phyloP scores from a whole-genome alignment of 2,329 filamentous ascomycete species.

The Pseudocercospora macadamiae region DNA sequence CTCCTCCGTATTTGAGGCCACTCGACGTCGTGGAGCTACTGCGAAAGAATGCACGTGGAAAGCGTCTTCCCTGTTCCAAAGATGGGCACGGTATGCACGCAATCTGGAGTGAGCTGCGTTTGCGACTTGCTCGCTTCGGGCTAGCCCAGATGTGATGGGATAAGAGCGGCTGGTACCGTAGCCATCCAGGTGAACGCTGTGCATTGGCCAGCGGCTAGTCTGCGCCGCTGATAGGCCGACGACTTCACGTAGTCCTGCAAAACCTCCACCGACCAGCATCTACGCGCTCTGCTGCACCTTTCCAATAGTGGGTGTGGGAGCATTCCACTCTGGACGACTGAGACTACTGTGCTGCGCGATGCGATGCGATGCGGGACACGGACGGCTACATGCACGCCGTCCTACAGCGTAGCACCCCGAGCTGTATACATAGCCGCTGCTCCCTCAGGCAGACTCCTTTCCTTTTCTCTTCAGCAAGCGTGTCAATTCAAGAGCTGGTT shows the following conservation, averaged over 20 bases:
- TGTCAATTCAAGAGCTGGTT: constrained; percentile 55
- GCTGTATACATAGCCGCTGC: constrained; percentile 22
- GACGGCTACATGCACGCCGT: constrained; percentile 19
- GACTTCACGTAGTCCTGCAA: constrained; percentile 11
- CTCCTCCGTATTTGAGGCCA: constrained; percentile 4
- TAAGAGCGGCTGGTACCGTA: too few relatives aligned
- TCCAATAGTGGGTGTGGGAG: constrained; percentile 27
- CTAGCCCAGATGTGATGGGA: constrained; percentile 10
- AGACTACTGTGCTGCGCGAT: background rate
- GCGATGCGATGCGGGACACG: background rate
- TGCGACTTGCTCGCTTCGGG: background rate
- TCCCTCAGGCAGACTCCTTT: constrained; percentile 28
- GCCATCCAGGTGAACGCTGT: too few relatives aligned
- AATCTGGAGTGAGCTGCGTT: constrained; percentile 7
- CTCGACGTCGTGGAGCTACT: constrained; percentile 2
- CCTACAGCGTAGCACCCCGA: too few relatives aligned
- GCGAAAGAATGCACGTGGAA: constrained; percentile 8
- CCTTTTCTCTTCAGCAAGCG: constrained; percentile 54
- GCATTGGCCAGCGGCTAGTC: constrained; percentile 2
- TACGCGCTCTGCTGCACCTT: constrained; percentile 34
- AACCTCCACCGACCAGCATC: constrained; percentile 24
- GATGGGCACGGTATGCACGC: constrained; percentile 14
- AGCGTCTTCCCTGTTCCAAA: background rate
- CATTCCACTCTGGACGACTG: too few relatives aligned
- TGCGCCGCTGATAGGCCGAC: constrained; percentile 8